phyloP scores from a whole-genome alignment of 345 rosid genomes.

The Adansonia digitata region DNA sequence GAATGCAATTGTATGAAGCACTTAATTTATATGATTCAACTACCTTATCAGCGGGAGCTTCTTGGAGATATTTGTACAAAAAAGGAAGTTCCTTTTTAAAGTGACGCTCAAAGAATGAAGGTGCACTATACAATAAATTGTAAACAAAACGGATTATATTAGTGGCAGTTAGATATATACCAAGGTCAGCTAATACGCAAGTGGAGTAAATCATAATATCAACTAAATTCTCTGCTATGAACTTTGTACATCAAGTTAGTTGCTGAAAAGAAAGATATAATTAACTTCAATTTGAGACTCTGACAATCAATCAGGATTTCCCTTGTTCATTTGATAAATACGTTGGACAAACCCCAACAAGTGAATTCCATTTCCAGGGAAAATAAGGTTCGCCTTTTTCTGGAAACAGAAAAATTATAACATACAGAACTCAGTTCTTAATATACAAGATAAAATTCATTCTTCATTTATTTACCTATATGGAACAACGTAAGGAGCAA shows the following conservation, averaged over 20 bases:
- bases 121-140: conserved; percentile 46
- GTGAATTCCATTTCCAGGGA: not conserved
- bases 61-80: conserved; percentile 59
- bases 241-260: not conserved
- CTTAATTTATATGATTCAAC: not conserved
- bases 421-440: not conserved
- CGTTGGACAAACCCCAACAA: not conserved
- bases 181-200: not conserved
- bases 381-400: not conserved
- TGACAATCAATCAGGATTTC: not conserved
- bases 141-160: not conserved
- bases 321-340: not conserved
- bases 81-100: conserved; percentile 58
- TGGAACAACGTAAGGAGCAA: conserved; percentile 94
- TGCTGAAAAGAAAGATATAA: not conserved
- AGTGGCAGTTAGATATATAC: not conserved
- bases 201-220: not conserved
- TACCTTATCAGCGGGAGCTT: conserved; percentile 70
- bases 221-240: not conserved
- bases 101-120: conserved; percentile 62
- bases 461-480: conserved; percentile 52
- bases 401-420: not conserved
- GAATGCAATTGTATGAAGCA: conserved; percentile 2
- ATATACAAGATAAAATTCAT: not conserved
- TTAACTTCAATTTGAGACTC: not conserved